Base-by-base conservation (phyloP, 371 early-diverging fungal genomes). In the Mortierella sp. region DNA sequence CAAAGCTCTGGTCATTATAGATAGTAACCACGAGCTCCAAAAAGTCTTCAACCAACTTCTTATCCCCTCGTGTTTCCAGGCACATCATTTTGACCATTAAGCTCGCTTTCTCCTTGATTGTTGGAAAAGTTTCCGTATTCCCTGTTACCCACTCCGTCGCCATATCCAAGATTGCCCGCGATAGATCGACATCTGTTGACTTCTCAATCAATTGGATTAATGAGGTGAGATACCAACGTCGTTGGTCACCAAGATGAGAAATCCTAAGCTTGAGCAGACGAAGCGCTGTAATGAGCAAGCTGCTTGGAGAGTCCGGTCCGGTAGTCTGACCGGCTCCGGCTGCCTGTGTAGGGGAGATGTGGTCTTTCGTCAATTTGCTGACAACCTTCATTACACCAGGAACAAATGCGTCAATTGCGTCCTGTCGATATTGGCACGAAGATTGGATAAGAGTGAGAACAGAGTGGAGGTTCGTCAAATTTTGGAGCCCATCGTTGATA, bases 91-190 rank as follows among this genome's bases (percentile, higher is more conserved):
- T 94, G 32, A 94, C 91, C 84, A 97, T 85, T 37, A 98, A 83
- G 58, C 93, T 93, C 3, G 97, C 95, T 81, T 98, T 98, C 74
- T 98, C 99, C 84, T 97, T 98, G 66, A 95, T 89, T 2, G 98
- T 97, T 1, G 99, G 99, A 86, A 97, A 96, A 2, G 94, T 86
- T 59, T 97, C 96, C 6, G 84, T 84, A 47, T 85, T 84, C 55
- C 92, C 88, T 47, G 95, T 84, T 2, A 97, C 92, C 99, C 99
- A 99, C 55, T 93, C 92, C n/a, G 90, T 89, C 16, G 94, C 88
- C 88, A 97, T 92, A 18, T 90, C 90, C 58, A 98, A 80, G 45
- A 98, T 92, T 20, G 89, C 89, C 3, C 91, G 85, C 26, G 95
- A 86, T 18, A 99, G 80, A 32, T 88, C 90, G 6, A 88, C 77